Percentiles rank a stretch among this genome's conserved stretches.
These are phyloP conservation scores for Phytophthora palmivora DNA, from an alignment of 352 stramenopile species.

Conservation along the genomic window DNA sequence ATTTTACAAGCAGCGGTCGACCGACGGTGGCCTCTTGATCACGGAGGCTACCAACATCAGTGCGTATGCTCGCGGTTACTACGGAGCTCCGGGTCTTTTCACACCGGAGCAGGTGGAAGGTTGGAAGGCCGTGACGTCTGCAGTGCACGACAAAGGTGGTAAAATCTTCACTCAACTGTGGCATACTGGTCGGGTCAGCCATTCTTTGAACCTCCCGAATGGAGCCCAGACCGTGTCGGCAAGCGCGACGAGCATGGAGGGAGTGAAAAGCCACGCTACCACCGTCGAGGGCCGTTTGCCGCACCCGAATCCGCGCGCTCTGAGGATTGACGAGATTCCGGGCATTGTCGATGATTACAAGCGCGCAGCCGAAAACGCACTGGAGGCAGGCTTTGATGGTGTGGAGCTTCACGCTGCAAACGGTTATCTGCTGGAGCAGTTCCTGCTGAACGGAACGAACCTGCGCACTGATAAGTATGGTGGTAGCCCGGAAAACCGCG, in stretches of 20 bases:
- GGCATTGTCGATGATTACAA: constrained; percentile 41
- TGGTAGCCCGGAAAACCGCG: constrained; percentile 79
- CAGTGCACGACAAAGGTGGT: constrained; percentile 80
- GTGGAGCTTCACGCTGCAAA: constrained; percentile 91
- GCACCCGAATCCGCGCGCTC: constrained; percentile 59
- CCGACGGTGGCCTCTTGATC: constrained; percentile 63
- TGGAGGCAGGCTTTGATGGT: constrained; percentile 91
- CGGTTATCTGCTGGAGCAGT: constrained; percentile 93
- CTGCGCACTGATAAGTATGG: constrained; percentile 62
- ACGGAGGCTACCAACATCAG: constrained; percentile 68
- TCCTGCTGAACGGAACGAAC: constrained; percentile 81
- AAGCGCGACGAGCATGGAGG: constrained; percentile 41
- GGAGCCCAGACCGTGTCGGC: constrained; percentile 57
- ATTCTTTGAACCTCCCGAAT: constrained; percentile 59
- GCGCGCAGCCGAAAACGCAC: constrained; percentile 41
- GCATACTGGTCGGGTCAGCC: constrained; percentile 77
- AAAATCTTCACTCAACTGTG: constrained; percentile 88
- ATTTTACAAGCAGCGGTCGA: constrained; percentile 77
- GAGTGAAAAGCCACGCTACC: constrained; percentile 33
- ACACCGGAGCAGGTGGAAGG: constrained; percentile 52
- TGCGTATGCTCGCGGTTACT: constrained; percentile 45
- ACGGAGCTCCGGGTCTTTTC: constrained; percentile 62
- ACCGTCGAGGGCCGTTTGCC: constrained; percentile 44
- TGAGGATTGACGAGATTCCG: constrained; percentile 78
- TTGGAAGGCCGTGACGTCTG: constrained; percentile 69